These are phyloP conservation scores for Tolypocladium cylindrosporum DNA, from an alignment of 2,329 filamentous ascomycete species.

Conservation along the genomic window DNA sequence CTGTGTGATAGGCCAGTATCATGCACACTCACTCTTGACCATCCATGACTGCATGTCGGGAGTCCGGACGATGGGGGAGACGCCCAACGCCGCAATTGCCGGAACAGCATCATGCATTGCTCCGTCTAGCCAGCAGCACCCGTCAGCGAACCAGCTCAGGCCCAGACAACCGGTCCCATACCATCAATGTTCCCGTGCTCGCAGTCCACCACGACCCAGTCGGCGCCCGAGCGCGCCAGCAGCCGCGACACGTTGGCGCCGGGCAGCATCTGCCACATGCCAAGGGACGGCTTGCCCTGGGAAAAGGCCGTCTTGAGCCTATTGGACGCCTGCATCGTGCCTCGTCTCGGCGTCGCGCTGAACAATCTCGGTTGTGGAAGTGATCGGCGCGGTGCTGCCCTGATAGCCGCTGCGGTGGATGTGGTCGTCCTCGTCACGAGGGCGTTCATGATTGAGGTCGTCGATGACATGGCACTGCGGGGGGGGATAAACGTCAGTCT, in stretches of 20 bases:
- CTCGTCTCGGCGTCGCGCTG: neutral
- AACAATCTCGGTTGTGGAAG: neutral
- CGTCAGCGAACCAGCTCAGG: neutral
- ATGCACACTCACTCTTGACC: conserved; percentile 27
- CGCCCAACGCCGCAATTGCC: conserved; percentile 36
- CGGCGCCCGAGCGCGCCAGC: conserved; percentile 51
- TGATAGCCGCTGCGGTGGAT: neutral
- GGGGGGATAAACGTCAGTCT: neutral
- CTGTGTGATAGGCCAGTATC: neutral
- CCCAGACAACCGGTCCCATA: conserved; percentile 7
- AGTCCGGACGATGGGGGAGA: conserved; percentile 36
- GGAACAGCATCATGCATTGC: conserved; percentile 45
- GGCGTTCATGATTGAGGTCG: neutral
- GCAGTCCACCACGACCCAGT: conserved; percentile 55
- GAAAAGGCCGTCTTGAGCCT: conserved; percentile 38
- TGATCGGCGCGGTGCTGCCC: neutral
- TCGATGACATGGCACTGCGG: neutral
- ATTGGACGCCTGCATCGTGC: conserved; percentile 34
- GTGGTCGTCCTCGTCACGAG: neutral
- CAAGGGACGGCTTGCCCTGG: conserved; percentile 39
- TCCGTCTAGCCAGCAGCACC: conserved; percentile 20
- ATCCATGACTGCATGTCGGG: conserved; percentile 39
- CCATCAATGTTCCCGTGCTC: conserved; percentile 43
- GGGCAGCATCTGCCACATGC: conserved; percentile 55
- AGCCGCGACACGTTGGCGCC: conserved; percentile 48